Evolutionary conservation across 2,329 filamentous ascomycete genomes (phyloP).

Genomic region (Colletotrichum endophyticum): DNA sequence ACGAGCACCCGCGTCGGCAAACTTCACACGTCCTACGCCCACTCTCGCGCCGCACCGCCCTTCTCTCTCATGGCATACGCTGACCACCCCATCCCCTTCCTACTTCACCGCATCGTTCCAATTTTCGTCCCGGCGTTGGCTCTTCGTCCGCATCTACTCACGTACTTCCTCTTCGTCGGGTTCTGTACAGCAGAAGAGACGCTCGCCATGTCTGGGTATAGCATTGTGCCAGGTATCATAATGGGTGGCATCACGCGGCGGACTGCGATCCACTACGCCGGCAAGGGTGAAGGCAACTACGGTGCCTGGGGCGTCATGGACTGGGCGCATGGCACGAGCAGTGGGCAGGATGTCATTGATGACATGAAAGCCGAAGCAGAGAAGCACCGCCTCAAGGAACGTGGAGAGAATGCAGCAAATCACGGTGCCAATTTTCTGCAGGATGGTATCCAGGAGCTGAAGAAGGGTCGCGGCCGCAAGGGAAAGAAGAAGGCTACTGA

Average conservation of each 20-base stretch:
- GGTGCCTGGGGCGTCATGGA: slow-evolving; percentile 68
- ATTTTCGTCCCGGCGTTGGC: slow-evolving; percentile 67
- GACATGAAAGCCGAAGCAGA: slow-evolving; percentile 61
- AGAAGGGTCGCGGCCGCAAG: slow-evolving; percentile 25
- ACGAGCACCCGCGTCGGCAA: slow-evolving; percentile 36
- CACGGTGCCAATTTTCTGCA: slow-evolving; percentile 36
- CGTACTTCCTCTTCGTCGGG: slow-evolving; percentile 68
- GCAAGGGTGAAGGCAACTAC: slow-evolving; percentile 62
- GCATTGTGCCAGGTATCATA: slow-evolving; percentile 57
- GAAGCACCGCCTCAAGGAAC: slow-evolving; percentile 57
- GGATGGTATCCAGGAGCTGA: slow-evolving; percentile 27
- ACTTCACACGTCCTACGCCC: slow-evolving; percentile 51
- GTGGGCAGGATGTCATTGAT: slow-evolving; percentile 56
- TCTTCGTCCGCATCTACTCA: slow-evolving; percentile 75
- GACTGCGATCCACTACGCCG: slow-evolving; percentile 59
- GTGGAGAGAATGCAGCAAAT: slow-evolving; percentile 36
- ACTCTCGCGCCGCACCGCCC: slow-evolving; percentile 59
- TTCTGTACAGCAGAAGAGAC: slow-evolving; percentile 71
- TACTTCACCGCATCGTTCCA: slow-evolving; percentile 68
- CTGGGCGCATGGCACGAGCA: slow-evolving; percentile 62
- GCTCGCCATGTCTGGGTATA: slow-evolving; percentile 72
- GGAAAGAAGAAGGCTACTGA: slow-evolving; percentile 19
- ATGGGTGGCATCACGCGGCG: slow-evolving; percentile 55
- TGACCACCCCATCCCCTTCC: slow-evolving; percentile 70
- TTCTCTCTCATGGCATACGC: slow-evolving; percentile 69